Evolutionary conservation across 768 basidiomycete genomes (phyloP).

Genomic region (Trametes maxima): DNA sequence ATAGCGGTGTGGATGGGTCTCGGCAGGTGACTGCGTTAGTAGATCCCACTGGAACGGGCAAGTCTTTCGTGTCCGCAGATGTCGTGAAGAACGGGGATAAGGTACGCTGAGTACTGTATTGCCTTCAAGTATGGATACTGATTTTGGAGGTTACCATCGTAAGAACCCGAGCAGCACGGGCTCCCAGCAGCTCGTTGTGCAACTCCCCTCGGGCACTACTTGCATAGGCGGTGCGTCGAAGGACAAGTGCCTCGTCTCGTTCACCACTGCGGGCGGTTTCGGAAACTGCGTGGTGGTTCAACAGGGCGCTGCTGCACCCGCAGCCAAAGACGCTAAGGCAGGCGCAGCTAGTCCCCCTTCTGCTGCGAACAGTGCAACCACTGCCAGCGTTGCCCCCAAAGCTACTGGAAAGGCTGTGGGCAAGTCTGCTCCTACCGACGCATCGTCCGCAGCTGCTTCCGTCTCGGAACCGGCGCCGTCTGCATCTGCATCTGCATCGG

Average conservation of each 20-base stretch:
- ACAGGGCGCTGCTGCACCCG: conserved; percentile 29
- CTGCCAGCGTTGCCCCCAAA: neutral
- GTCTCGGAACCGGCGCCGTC: neutral
- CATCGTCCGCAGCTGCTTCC: neutral
- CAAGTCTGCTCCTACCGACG: too few relatives aligned
- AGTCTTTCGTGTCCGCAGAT: conserved; percentile 38
- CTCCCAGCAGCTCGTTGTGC: conserved; percentile 44
- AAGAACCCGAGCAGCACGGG: conserved; percentile 44
- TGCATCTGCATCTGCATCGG: neutral
- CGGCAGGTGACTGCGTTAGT: conserved; percentile 48
- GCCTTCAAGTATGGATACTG: neutral
- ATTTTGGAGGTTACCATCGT: neutral
- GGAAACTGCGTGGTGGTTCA: conserved; percentile 55
- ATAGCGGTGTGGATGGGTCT: conserved; percentile 50
- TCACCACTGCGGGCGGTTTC: conserved; percentile 52
- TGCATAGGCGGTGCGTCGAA: conserved; percentile 51
- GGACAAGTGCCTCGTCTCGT: conserved; percentile 54
- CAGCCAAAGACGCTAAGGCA: neutral
- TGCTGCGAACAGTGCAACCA: neutral
- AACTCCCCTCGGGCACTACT: conserved; percentile 49
- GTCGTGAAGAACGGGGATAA: conserved; percentile 49
- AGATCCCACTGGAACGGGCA: conserved; percentile 43
- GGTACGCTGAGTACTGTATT: conserved; percentile 36
- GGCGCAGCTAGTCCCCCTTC: neutral
- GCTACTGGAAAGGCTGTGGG: neutral